A percentile compares a stretch with the other conserved stretches of the same genome.
Conservation (phyloP, 768 basidiomycete species). For the Daedaleopsis sinensis region DNA sequence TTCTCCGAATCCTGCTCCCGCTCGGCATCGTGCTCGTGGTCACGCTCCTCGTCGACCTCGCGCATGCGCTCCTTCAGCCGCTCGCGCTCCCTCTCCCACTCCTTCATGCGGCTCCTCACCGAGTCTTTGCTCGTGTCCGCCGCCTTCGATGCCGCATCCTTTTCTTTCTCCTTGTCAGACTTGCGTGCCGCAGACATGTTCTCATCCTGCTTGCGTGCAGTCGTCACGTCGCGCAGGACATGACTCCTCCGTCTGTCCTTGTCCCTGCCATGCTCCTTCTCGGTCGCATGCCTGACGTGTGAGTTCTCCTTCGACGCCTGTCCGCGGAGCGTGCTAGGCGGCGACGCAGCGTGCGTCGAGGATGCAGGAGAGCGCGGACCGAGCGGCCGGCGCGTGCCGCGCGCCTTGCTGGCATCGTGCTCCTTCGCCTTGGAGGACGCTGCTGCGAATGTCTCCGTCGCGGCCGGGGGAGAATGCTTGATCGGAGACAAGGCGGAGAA, state of each 20-base stretch:
- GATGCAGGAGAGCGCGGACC: slow-evolving; percentile 31
- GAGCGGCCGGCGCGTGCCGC: slow-evolving; percentile 28
- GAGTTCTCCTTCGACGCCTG: slow-evolving; percentile 20
- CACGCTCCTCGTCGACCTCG: slow-evolving; percentile 46
- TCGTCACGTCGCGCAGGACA: slow-evolving; percentile 22
- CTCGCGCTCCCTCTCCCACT: slow-evolving; percentile 77
- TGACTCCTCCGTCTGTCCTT: slow-evolving; percentile 22
- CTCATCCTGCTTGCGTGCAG: slow-evolving; percentile 15
- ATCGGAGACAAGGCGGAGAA: slow-evolving; percentile 27
- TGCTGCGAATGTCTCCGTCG: neutral
- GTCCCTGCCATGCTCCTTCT: slow-evolving; percentile 15
- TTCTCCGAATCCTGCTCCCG: slow-evolving; percentile 31
- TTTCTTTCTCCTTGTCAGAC: slow-evolving; percentile 4
- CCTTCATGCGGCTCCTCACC: slow-evolving; percentile 63
- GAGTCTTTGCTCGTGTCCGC: slow-evolving; percentile 23
- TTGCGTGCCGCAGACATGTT: slow-evolving; percentile 2
- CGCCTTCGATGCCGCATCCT: neutral
- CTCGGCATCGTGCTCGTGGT: slow-evolving; percentile 40
- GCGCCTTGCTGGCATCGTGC: slow-evolving; percentile 17
- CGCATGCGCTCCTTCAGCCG: slow-evolving; percentile 61
- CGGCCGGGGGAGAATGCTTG: slow-evolving; percentile 21
- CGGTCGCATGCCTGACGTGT: slow-evolving; percentile 2
- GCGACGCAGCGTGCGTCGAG: slow-evolving; percentile 4
- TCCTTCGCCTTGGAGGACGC: slow-evolving; percentile 13
- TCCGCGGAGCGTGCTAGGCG: slow-evolving; percentile 15